Base-by-base conservation (phyloP, 148 eudicot species). In the Linanthus parryae region DNA sequence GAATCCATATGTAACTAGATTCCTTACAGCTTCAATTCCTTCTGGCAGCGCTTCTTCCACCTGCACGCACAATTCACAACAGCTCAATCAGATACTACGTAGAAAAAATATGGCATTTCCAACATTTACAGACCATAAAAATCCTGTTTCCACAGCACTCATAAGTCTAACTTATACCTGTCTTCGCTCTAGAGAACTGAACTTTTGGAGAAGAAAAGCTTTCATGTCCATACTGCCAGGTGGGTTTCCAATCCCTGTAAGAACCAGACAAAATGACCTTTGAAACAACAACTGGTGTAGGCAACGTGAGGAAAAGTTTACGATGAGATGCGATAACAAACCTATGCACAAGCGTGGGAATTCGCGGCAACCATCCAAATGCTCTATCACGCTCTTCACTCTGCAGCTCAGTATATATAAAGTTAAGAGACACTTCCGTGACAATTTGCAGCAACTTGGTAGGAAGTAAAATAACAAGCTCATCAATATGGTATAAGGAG, bases 311-410 rank as follows among this genome's bases (percentile, higher is more conserved):
- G 33, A 15, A 12, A 8, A 3, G 22, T 19, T 10, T 48, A 12
- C 1, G 33, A 43, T 15, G n/a, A 25, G 6, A 24, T 19, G 49
- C 4, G 30, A 28, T 49, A 61, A 54, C 78, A 35, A 28, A 88
- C 96, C 99, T 74, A 94, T 80, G 79, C 85, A 84, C 62, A 94
- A 66, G n/a, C 99, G 85, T 31, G 99, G 99, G 70, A 94, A 94
- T 47, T 73, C 80, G 43, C 83, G 83, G 20, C 83, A 75, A 43
- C 92, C 94, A 69, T 88, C 91, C 76, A 94, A 73, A 67, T 84
- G 92, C 50, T 63, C 77, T 76, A 78, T 82, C 51, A 88, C 96
- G 54, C 80, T 88, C 79, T 84, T 94, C 54, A 94, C 85, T 44
- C 99, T 94, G 86, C 68, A 57, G 53, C n/a, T n/a, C n/a, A n/a